Percentiles rank a stretch among this genome's conserved stretches.
Evolutionary conservation across 257 asterid genomes (phyloP).

Genomic region (Rauvolfia tetraphylla): DNA sequence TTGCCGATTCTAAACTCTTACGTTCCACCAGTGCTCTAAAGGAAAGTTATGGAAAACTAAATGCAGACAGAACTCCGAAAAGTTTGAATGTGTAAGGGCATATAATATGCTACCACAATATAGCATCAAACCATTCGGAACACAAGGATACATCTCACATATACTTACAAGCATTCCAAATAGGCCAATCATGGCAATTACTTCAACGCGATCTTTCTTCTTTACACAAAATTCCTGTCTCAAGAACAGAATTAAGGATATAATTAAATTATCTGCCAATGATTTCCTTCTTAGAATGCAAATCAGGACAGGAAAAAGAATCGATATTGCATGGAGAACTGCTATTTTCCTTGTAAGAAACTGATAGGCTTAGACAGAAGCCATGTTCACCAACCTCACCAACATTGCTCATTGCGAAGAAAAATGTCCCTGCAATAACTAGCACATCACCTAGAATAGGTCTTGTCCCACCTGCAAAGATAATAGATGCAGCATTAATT

Average conservation of each 20-base stretch:
- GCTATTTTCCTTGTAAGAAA: neutral
- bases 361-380: too few species aligned
- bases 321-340: neutral
- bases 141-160: conserved; percentile 63
- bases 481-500: neutral
- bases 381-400: conserved; percentile 48
- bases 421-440: conserved; percentile 52
- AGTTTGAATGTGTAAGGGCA: neutral
- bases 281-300: neutral
- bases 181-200: conserved; percentile 64
- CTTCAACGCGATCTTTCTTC: conserved; percentile 61
- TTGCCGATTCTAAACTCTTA: conserved; percentile 42
- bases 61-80: neutral
- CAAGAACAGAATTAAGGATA: neutral
- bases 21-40: conserved; percentile 50
- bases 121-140: neutral
- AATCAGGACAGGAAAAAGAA: neutral
- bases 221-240: conserved; percentile 75
- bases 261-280: neutral
- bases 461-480: conserved; percentile 57
- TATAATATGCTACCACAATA: neutral
- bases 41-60: conserved; percentile 24
- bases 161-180: conserved; percentile 67
- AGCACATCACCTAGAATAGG: conserved; percentile 74
- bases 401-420: conserved; percentile 61